Conservation (phyloP, 2,329 filamentous ascomycete species). For the Leptographium wingfieldii region DNA sequence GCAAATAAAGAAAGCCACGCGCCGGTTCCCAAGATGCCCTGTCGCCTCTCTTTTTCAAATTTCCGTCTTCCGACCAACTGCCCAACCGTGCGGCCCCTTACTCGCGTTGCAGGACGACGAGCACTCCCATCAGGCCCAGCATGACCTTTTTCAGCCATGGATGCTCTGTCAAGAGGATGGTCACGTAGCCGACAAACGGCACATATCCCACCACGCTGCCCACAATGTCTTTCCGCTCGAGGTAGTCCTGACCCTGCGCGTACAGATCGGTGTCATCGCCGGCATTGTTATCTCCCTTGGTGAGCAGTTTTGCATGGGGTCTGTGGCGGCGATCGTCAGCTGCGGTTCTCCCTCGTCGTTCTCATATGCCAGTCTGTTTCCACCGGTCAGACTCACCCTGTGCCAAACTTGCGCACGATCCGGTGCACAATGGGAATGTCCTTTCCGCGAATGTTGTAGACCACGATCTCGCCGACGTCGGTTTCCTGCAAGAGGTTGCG, state of each 20-base stretch:
- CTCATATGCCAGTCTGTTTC: background rate
- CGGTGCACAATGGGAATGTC: constrained; percentile 97
- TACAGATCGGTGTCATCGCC: constrained; percentile 82
- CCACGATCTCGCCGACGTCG: constrained; percentile 38
- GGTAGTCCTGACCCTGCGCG: constrained; percentile 72
- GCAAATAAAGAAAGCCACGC: no score
- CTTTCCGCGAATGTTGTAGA: constrained; percentile 77
- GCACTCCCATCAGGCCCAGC: constrained; percentile 85
- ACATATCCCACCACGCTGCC: constrained; percentile 83
- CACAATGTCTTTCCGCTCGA: constrained; percentile 80
- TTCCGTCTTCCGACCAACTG: no score
- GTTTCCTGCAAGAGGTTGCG: constrained; percentile 45
- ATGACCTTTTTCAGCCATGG: constrained; percentile 95
- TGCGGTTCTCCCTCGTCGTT: background rate
- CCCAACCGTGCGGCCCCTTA: background rate
- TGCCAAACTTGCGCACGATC: constrained; percentile 62
- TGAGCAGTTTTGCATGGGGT: constrained; percentile 60
- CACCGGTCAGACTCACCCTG: constrained; percentile 28
- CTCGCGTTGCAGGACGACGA: constrained; percentile 86
- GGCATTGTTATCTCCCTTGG: constrained; percentile 94
- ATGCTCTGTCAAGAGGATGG: constrained; percentile 87
- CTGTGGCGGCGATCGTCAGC: constrained; percentile 18
- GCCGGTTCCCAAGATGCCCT: no score
- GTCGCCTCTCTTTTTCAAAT: background rate
- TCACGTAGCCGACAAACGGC: constrained; percentile 92